These are phyloP conservation scores for Tulasnella sp. DNA, from an alignment of 768 basidiomycete genomes.

Conservation along the genomic window DNA sequence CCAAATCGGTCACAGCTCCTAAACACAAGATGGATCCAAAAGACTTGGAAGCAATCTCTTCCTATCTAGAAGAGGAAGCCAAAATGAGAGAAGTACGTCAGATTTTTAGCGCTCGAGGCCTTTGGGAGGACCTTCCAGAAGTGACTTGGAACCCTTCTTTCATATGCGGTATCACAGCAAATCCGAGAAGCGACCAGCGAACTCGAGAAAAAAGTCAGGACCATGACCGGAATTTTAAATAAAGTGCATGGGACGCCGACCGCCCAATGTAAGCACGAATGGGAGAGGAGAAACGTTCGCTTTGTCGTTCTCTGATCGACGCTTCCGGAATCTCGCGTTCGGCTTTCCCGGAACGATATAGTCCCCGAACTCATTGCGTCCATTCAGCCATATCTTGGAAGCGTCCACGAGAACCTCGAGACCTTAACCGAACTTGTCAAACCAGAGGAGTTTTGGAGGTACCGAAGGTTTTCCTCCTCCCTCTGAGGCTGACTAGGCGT, in stretches of 20 bases:
- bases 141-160: background rate
- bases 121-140: background rate
- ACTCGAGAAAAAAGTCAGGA: conserved; percentile 20
- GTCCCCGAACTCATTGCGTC: conserved; percentile 18
- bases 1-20: background rate
- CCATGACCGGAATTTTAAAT: conserved; percentile 20
- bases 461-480: background rate
- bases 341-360: conserved; percentile 2
- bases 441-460: conserved; percentile 23
- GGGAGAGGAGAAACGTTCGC: no score
- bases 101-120: no score
- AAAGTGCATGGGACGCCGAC: conserved; percentile 23
- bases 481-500: background rate
- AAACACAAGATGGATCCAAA: background rate
- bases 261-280: conserved; percentile 15
- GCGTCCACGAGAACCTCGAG: conserved; percentile 3
- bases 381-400: conserved; percentile 8
- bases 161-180: background rate
- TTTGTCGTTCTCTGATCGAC: background rate
- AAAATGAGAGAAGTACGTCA: conserved; percentile 16
- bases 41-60: background rate
- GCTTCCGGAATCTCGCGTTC: background rate
- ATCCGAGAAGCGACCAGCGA: conserved; percentile 17
- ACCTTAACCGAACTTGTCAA: conserved; percentile 15
- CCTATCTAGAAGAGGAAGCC: conserved; percentile 10